A percentile compares a stretch with the other conserved stretches of the same genome.
Evolutionary conservation across 495 filamentous ascomycete genomes (phyloP).

Genomic region (Barbatosphaeria neglecta): DNA sequence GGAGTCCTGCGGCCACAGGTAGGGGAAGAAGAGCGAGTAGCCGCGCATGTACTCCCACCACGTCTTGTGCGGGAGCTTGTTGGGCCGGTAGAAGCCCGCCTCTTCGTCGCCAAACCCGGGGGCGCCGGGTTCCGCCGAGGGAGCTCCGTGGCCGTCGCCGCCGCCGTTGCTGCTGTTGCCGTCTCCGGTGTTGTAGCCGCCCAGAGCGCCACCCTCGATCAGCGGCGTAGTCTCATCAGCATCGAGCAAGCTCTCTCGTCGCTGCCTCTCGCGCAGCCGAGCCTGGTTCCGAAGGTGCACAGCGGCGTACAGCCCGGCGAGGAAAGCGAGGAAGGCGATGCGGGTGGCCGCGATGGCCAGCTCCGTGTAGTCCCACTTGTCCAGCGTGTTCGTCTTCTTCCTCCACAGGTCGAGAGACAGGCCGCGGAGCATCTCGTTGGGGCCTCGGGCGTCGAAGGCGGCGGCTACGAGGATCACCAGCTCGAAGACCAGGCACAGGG

Average conservation of each 20-base stretch:
- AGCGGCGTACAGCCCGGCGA: constrained; percentile 19
- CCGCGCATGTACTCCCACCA: constrained; percentile 70
- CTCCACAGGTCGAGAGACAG: neutral
- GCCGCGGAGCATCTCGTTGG: constrained; percentile 32
- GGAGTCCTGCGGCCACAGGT: constrained; percentile 81
- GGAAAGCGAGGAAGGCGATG: constrained; percentile 10
- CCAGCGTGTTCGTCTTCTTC: neutral
- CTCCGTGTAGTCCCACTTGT: constrained; percentile 31
- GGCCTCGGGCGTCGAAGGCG: constrained; percentile 41
- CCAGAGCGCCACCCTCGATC: constrained; percentile 9
- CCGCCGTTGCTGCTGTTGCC: neutral
- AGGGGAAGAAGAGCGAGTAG: constrained; percentile 84
- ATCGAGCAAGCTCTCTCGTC: constrained; percentile 2
- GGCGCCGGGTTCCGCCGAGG: neutral
- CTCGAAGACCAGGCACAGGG: constrained; percentile 45
- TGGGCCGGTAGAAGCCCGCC: constrained; percentile 12
- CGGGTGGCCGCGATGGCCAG: constrained; percentile 12
- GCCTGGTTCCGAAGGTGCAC: neutral
- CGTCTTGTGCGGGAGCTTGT: constrained; percentile 26
- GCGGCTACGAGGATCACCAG: constrained; percentile 46
- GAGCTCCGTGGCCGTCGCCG: constrained; percentile 4
- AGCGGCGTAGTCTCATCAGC: constrained; percentile 21
- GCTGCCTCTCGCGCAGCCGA: constrained; percentile 6
- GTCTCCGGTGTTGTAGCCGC: constrained; percentile 3
- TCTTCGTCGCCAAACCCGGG: constrained; percentile 3